phyloP scores from a whole-genome alignment of 2,329 filamentous ascomycete genomes.

The Ceratocystis colombiana region DNA sequence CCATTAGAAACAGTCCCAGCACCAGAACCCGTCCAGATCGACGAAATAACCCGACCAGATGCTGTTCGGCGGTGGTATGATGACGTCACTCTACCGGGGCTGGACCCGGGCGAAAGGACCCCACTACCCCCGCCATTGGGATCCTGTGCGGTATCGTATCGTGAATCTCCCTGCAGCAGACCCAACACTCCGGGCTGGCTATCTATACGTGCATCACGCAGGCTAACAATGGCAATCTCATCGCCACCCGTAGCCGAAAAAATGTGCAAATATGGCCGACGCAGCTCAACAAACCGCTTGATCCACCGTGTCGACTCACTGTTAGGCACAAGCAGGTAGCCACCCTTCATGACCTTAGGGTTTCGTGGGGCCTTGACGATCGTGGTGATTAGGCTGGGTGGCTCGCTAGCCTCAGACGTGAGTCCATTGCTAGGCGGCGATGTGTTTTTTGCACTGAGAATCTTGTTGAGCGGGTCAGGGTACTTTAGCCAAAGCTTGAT shows the following conservation, averaged over 20 bases:
- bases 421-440: slow-evolving; percentile 58
- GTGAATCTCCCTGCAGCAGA: slow-evolving; percentile 50
- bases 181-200: slow-evolving; percentile 79
- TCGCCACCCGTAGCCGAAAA: slow-evolving; percentile 79
- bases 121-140: slow-evolving; percentile 13
- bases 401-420: slow-evolving; percentile 38
- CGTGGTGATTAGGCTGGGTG: slow-evolving; percentile 61
- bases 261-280: slow-evolving; percentile 83
- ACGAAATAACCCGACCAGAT: slow-evolving; percentile 46
- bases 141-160: slow-evolving; percentile 32
- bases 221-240: slow-evolving; percentile 78
- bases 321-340: slow-evolving; percentile 78
- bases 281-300: slow-evolving; percentile 83
- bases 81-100: background rate
- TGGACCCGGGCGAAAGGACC: background rate
- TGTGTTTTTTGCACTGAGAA: slow-evolving; percentile 52
- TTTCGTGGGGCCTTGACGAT: slow-evolving; percentile 75
- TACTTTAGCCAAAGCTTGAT: slow-evolving; percentile 56
- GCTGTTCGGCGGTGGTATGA: slow-evolving; percentile 41
- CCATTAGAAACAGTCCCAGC: slow-evolving; percentile 30
- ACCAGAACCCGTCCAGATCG: slow-evolving; percentile 44
- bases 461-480: slow-evolving; percentile 45
- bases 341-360: slow-evolving; percentile 68
- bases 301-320: slow-evolving; percentile 76
- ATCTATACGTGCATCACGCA: slow-evolving; percentile 84